Evolutionary conservation across 2,329 filamentous ascomycete genomes (phyloP).

Genomic region (Didymella keratinophila): DNA sequence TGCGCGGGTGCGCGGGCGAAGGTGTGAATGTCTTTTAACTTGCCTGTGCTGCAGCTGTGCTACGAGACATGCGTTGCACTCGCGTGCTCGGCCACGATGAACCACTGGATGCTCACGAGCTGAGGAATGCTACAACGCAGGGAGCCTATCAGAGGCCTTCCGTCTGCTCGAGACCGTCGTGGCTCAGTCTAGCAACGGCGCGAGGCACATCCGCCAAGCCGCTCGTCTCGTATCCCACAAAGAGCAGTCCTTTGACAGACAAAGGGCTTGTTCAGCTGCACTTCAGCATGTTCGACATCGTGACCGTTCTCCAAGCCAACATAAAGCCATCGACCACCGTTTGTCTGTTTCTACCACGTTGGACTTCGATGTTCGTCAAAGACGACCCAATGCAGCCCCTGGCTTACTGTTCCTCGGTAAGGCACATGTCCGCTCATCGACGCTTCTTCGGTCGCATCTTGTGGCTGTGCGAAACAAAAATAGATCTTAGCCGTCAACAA

Average conservation of each 20-base stretch:
- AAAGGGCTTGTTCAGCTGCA: slow-evolving; percentile 14
- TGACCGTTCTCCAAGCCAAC: neutral
- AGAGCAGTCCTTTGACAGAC: slow-evolving; percentile 1
- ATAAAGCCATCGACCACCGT: neutral
- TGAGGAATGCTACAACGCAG: slow-evolving; percentile 34
- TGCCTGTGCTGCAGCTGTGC: slow-evolving; percentile 13
- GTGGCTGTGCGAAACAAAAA: slow-evolving; percentile 22
- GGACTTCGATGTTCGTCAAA: neutral
- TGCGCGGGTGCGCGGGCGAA: slow-evolving; percentile 8
- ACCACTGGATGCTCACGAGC: slow-evolving; percentile 26
- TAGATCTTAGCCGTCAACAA: slow-evolving; percentile 22
- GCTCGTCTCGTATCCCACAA: slow-evolving; percentile 17
- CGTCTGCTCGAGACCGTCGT: slow-evolving; percentile 24
- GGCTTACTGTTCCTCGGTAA: slow-evolving; percentile 7
- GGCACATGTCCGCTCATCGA: slow-evolving; percentile 16
- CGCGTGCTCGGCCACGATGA: slow-evolving; percentile 28
- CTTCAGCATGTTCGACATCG: neutral
- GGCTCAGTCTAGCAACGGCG: slow-evolving; percentile 17
- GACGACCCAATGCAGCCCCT: slow-evolving; percentile 11
- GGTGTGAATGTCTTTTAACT: slow-evolving; percentile 11
- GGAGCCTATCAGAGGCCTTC: slow-evolving; percentile 25
- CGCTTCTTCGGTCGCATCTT: slow-evolving; percentile 17
- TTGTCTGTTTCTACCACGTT: neutral
- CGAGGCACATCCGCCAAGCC: slow-evolving; percentile 13
- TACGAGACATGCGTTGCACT: slow-evolving; percentile 18